A percentile compares a stretch with the other conserved stretches of the same genome.
Evolutionary conservation across 768 basidiomycete genomes (phyloP).

Genomic region (Hirschioporus abietinus): DNA sequence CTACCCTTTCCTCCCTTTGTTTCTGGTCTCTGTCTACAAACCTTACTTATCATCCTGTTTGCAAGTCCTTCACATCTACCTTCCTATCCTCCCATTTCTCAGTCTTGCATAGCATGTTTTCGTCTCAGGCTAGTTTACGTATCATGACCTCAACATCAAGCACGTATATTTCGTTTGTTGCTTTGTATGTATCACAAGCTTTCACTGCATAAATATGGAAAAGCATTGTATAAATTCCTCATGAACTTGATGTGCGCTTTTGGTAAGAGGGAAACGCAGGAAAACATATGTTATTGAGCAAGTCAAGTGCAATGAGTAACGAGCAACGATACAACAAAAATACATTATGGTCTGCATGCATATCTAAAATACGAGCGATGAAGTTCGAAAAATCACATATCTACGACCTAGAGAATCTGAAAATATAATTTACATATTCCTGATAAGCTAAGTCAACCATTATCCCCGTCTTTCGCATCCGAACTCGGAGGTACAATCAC

Average conservation of each 20-base stretch:
- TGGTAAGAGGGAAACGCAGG: background rate
- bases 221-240: background rate
- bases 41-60: conserved; percentile 14
- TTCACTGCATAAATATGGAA: background rate
- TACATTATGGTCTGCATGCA: conserved; percentile 2
- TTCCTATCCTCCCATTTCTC: conserved; percentile 16
- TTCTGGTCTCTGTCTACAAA: conserved; percentile 14
- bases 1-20: background rate
- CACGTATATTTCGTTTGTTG: conserved; percentile 21
- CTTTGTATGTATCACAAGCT: conserved; percentile 22
- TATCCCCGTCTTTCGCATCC: conserved; percentile 69
- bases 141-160: conserved; percentile 12
- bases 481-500: conserved; percentile 40
- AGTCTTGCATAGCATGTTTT: conserved; percentile 28
- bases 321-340: conserved; percentile 3
- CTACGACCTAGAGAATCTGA: background rate
- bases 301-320: background rate
- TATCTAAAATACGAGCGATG: background rate
- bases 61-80: conserved; percentile 14
- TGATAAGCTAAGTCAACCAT: conserved; percentile 38
- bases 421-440: conserved; percentile 1
- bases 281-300: conserved; percentile 1
- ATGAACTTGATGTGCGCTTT: background rate
- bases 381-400: background rate
- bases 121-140: conserved; percentile 24